Evolutionary conservation across 2,329 filamentous ascomycete genomes (phyloP), one percentile per base, ranked within the genome.

Genomic region (Ophiostoma sp.): DNA sequence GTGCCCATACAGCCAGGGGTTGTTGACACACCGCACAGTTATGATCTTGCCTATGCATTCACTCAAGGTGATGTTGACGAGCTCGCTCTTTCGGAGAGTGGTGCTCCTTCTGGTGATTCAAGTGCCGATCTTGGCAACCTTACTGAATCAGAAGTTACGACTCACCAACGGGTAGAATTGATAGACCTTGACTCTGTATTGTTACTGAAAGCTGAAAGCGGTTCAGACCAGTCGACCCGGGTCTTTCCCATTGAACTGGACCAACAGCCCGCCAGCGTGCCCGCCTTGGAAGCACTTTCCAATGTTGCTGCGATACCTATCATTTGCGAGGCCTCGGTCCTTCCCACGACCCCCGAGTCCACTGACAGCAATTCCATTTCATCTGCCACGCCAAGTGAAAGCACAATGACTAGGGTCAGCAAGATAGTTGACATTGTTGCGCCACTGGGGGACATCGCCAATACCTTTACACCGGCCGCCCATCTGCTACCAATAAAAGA

Each of bases 101-200:
- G 62, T 65, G 62, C 62, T 65, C 62, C 62, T 39, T 65, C 62
- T n/a, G 33, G 27, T 7, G 33, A 20, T 65, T 2, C 35, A 23
- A 15, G 3, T 8, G 35, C 35, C 33, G 13, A n/a, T 5, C 4
- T 6, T 39, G 62, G 17, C n/a, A 13, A 13, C 5, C 35, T 23
- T 65, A 35, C 15, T 23, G 20, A 39, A 10, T 5, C 62, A 23
- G 62, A 65, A 39, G 62, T 65, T 39, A 35, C 8, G n/a, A 39
- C 33, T 20, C 8, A 27, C 35, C 20, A 35, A 5, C 1, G n/a
- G 62, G 8, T 39, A 23, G 62, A 39, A 23, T 39, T 11, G 35
- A 41, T 27, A 35, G 62, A 65, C 15, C 8, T 20, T 2, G 35
- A 41, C 20, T 15, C 10, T 11, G 20, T 27, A 20, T 3, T 11